A percentile compares a stretch with the other conserved stretches of the same genome.
Evolutionary conservation across 2,329 filamentous ascomycete species (phyloP).

Genomic region (Aspergillus hortae): DNA sequence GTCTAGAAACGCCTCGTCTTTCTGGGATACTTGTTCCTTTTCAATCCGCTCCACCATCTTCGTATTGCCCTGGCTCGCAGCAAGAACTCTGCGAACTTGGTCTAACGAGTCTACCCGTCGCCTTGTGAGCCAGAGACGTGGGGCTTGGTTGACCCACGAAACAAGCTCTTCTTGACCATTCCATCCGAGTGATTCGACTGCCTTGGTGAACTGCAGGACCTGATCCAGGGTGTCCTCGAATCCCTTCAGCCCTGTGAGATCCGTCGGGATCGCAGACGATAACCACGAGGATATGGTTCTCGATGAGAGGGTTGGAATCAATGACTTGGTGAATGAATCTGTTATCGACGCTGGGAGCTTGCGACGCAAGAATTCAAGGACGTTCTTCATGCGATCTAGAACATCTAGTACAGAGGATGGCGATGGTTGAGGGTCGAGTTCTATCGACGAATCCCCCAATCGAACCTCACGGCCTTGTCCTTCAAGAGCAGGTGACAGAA

Average conservation of each 20-base stretch:
- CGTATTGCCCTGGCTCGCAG: conserved; percentile 62
- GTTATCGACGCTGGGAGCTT: conserved; percentile 49
- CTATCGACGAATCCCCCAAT: conserved; percentile 23
- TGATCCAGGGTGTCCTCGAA: conserved; percentile 70
- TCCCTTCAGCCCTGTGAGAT: conserved; percentile 63
- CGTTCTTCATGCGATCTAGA: conserved; percentile 40
- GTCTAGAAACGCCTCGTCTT: conserved; percentile 62
- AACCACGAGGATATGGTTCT: conserved; percentile 73
- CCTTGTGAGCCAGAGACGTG: conserved; percentile 80
- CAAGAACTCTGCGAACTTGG: conserved; percentile 65
- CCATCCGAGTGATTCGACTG: conserved; percentile 62
- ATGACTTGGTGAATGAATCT: conserved; percentile 59
- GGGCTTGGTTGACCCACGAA: conserved; percentile 77
- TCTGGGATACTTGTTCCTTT: conserved; percentile 70
- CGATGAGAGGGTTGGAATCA: conserved; percentile 67
- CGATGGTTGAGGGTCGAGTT: conserved; percentile 21
- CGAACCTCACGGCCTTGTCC: conserved; percentile 24
- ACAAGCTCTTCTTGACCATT: conserved; percentile 59
- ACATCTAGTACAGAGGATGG: conserved; percentile 32
- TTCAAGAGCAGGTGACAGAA: conserved; percentile 25
- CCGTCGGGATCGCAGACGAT: conserved; percentile 69
- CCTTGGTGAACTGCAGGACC: conserved; percentile 61
- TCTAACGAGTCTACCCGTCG: conserved; percentile 77
- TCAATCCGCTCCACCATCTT: conserved; percentile 79
- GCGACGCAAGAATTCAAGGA: conserved; percentile 51